These are phyloP conservation scores for Plasmodium gaboni DNA, from an alignment of 169 alveolate genomes.

Conservation along the genomic window DNA sequence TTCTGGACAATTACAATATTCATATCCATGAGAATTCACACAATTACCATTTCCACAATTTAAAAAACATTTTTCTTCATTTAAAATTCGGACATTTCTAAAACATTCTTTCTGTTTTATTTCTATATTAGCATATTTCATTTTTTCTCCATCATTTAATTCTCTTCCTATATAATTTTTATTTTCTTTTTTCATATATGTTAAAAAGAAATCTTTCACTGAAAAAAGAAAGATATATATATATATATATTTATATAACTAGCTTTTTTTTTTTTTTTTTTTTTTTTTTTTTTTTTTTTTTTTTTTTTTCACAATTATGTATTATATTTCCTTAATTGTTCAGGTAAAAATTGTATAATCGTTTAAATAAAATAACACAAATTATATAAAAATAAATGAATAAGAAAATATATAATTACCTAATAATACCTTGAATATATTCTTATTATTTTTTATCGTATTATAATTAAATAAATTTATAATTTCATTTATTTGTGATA, in stretches of 20 bases:
- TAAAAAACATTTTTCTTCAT: slow-evolving; percentile 26
- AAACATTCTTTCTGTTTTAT: background rate
- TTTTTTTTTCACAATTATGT: too few species aligned
- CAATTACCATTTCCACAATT: slow-evolving; percentile 51
- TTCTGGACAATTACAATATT: slow-evolving; percentile 12
- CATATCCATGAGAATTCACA: slow-evolving; percentile 2
- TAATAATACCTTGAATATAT: too few species aligned
- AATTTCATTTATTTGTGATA: too few species aligned
- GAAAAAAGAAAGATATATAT: background rate
- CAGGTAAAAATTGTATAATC: too few species aligned
- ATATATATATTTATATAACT: background rate
- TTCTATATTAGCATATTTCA: background rate
- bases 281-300: background rate
- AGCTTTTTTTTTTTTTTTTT: background rate
- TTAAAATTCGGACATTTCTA: slow-evolving; percentile 38
- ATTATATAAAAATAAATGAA: too few species aligned
- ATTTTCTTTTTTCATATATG: too few species aligned
- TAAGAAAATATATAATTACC: too few species aligned
- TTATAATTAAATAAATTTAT: too few species aligned
- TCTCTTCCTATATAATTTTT: background rate
- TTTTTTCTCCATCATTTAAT: background rate
- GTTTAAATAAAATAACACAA: too few species aligned
- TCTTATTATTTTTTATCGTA: too few species aligned
- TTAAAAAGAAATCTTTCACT: slow-evolving; percentile 6
- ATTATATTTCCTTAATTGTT: too few species aligned